Evolutionary conservation across 1,284 basidiomycete genomes (phyloP).

Genomic region (Acaromyces ingoldii): DNA sequence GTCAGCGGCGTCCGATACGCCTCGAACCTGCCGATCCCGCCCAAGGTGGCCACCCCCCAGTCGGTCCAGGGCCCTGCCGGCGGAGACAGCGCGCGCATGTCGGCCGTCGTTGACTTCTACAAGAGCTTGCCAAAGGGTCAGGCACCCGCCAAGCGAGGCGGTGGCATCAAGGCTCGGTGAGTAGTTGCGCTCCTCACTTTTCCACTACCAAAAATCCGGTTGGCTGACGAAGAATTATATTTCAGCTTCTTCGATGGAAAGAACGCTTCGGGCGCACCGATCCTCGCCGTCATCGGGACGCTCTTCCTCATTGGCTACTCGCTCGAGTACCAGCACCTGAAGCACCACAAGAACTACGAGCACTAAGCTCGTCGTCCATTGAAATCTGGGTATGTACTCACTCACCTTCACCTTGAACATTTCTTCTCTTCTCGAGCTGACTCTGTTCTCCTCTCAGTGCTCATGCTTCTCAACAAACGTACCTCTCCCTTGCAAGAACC

Average conservation of each 20-base stretch:
- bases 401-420: no score
- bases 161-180: conserved; percentile 62
- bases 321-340: conserved; percentile 23
- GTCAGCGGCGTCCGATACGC: conserved; percentile 1
- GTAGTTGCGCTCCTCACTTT: background rate
- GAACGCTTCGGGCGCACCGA: conserved; percentile 72
- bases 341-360: conserved; percentile 36
- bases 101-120: conserved; percentile 86
- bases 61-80: conserved; percentile 76
- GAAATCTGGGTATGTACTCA: no score
- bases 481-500: no score
- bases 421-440: no score
- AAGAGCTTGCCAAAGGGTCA: conserved; percentile 73
- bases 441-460: no score
- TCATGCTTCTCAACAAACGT: no score
- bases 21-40: conserved; percentile 66
- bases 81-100: conserved; percentile 67
- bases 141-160: conserved; percentile 62
- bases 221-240: background rate
- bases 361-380: no score
- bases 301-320: conserved; percentile 71
- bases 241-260: conserved; percentile 71
- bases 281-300: conserved; percentile 68
- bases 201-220: background rate
- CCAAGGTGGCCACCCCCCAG: conserved; percentile 86